phyloP scores from a whole-genome alignment of 352 stramenopile genomes.

The Pythium aristosporum region DNA sequence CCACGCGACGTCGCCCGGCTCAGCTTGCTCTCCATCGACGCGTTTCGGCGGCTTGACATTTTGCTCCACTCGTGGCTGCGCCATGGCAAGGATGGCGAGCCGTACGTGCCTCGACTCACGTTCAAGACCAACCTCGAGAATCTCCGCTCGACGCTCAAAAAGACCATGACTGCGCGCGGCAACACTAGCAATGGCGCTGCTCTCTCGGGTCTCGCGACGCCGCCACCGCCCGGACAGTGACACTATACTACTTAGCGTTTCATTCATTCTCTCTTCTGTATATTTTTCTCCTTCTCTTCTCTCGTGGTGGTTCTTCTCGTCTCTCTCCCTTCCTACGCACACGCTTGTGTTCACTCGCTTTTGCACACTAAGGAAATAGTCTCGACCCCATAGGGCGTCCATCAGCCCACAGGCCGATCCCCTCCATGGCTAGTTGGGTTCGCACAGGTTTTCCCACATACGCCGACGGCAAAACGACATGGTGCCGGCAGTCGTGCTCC shows the following conservation, averaged over 20 bases:
- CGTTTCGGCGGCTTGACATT: slow-evolving; percentile 42
- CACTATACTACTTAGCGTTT: neutral
- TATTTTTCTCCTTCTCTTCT: slow-evolving; percentile 5
- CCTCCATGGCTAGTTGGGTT: slow-evolving; percentile 8
- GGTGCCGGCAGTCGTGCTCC: slow-evolving; percentile 30
- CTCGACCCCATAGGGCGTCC: neutral
- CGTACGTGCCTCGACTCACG: slow-evolving; percentile 7
- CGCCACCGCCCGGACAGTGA: neutral
- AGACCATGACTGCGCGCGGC: slow-evolving; percentile 25
- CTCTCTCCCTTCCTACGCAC: neutral
- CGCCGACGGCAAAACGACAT: slow-evolving; percentile 50
- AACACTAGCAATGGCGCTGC: neutral
- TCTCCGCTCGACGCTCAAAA: slow-evolving; percentile 21
- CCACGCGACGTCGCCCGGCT: slow-evolving; percentile 15
- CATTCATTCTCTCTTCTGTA: neutral
- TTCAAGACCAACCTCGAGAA: slow-evolving; percentile 30
- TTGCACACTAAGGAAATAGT: neutral
- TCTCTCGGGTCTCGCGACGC: slow-evolving; percentile 4
- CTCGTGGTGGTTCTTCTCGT: neutral
- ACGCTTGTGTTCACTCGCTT: neutral
- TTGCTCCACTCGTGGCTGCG: slow-evolving; percentile 37
- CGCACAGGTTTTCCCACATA: slow-evolving; percentile 74
- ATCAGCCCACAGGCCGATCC: too few relatives aligned
- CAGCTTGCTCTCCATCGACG: slow-evolving; percentile 16
- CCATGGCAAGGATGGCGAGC: slow-evolving; percentile 25